Evolutionary conservation across 2,329 filamentous ascomycete genomes (phyloP).

Genomic region (Xylariaceae sp.): DNA sequence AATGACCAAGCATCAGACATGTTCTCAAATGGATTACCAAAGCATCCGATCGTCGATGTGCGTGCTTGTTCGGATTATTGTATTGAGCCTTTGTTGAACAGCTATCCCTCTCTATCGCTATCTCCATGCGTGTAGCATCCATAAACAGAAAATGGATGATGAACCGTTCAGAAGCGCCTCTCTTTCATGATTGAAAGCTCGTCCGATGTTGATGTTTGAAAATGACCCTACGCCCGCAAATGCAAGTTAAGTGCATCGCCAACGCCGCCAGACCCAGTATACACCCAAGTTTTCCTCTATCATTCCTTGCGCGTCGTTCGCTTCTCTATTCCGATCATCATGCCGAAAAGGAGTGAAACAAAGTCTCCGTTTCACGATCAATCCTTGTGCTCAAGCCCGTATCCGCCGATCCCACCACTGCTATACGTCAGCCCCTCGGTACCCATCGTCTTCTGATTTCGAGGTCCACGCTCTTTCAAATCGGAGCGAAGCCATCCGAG

Average conservation of each 20-base stretch:
- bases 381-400: constrained; percentile 50
- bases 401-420: constrained; percentile 51
- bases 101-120: too few species aligned
- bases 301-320: not conserved
- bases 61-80: not conserved
- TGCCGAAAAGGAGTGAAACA: not conserved
- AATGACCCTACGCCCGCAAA: constrained; percentile 13
- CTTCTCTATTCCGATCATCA: not conserved
- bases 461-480: constrained; percentile 71
- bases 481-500: constrained; percentile 83
- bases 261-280: constrained; percentile 12
- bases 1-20: not conserved
- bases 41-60: too few species aligned
- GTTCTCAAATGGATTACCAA: not conserved
- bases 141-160: constrained; percentile 6
- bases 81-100: constrained; percentile 29
- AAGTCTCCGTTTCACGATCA: not conserved
- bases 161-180: constrained; percentile 5
- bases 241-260: constrained; percentile 24
- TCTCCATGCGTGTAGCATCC: too few species aligned
- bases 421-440: constrained; percentile 63
- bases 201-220: constrained; percentile 5
- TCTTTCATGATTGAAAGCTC: not conserved
- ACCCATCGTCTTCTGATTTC: constrained; percentile 53
- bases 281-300: not conserved